Evolutionary conservation across 2,329 filamentous ascomycete genomes (phyloP).

Genomic region (Ceratocystis alfenasii): DNA sequence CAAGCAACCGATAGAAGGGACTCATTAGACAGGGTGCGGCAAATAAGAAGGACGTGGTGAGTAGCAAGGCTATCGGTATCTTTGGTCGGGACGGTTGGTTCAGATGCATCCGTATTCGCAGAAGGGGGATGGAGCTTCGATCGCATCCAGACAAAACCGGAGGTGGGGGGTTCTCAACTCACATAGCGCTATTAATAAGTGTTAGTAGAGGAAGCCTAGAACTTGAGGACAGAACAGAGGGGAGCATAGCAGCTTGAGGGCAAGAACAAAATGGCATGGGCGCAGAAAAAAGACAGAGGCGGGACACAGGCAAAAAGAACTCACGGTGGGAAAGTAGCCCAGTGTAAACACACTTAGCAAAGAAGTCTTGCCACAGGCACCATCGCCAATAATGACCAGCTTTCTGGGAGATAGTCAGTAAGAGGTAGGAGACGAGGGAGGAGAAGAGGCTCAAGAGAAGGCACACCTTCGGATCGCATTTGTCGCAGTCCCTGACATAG

Average conservation of each 20-base stretch:
- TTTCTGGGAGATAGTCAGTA: constrained; percentile 49
- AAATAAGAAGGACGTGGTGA: not conserved
- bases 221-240: no score
- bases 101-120: not conserved
- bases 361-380: constrained; percentile 97
- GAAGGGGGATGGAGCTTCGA: not conserved
- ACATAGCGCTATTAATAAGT: constrained; percentile 42
- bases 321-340: constrained; percentile 92
- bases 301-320: constrained; percentile 30
- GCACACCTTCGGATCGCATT: constrained; percentile 21
- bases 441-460: not conserved
- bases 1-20: not conserved
- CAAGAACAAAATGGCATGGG: constrained; percentile 25
- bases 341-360: constrained; percentile 94
- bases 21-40: not conserved
- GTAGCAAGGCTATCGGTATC: not conserved
- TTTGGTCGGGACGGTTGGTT: not conserved
- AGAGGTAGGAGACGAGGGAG: not conserved
- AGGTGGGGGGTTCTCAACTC: constrained; percentile 27
- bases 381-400: constrained; percentile 91
- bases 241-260: constrained; percentile 12
- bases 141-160: not conserved
- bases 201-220: constrained; percentile 8
- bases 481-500: constrained; percentile 19
- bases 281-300: constrained; percentile 9